A percentile compares a stretch with the other conserved stretches of the same genome.
phyloP scores from a whole-genome alignment of 495 filamentous ascomycete species.

The Schizothecium vesticola region DNA sequence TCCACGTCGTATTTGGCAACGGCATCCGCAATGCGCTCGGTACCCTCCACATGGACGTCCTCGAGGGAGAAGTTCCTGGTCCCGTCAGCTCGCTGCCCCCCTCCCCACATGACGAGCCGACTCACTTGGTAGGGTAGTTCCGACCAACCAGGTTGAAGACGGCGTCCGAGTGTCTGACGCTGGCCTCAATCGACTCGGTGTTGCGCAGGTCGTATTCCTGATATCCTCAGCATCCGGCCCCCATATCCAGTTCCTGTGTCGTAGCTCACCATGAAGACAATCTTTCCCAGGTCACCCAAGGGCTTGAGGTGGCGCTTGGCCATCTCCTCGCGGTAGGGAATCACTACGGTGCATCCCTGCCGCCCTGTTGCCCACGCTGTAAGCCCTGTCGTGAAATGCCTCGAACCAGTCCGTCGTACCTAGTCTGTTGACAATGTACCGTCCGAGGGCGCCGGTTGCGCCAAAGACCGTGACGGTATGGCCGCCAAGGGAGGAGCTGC shows the following conservation, averaged over 20 bases:
- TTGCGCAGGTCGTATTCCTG: conserved; percentile 95
- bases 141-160: conserved; percentile 95
- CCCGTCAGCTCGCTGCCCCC: conserved; percentile 25
- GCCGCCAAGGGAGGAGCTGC: conserved; percentile 50
- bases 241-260: background rate
- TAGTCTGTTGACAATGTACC: conserved; percentile 95
- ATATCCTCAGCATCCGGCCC: conserved; percentile 17
- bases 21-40: conserved; percentile 91
- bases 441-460: conserved; percentile 90
- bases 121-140: conserved; percentile 92
- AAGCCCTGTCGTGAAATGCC: conserved; percentile 29
- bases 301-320: conserved; percentile 93
- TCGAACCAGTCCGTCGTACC: conserved; percentile 50
- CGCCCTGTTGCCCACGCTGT: conserved; percentile 55
- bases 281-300: conserved; percentile 82
- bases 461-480: conserved; percentile 98
- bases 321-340: conserved; percentile 97
- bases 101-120: conserved; percentile 3
- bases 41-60: conserved; percentile 90
- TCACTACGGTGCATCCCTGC: conserved; percentile 85
- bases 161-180: conserved; percentile 91
- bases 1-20: conserved; percentile 98
- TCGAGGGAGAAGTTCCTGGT: conserved; percentile 84
- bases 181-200: conserved; percentile 92
- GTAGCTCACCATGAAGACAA: conserved; percentile 68